phyloP scores from a whole-genome alignment of 352 stramenopile genomes.

The Elongisporangium prolatum region DNA sequence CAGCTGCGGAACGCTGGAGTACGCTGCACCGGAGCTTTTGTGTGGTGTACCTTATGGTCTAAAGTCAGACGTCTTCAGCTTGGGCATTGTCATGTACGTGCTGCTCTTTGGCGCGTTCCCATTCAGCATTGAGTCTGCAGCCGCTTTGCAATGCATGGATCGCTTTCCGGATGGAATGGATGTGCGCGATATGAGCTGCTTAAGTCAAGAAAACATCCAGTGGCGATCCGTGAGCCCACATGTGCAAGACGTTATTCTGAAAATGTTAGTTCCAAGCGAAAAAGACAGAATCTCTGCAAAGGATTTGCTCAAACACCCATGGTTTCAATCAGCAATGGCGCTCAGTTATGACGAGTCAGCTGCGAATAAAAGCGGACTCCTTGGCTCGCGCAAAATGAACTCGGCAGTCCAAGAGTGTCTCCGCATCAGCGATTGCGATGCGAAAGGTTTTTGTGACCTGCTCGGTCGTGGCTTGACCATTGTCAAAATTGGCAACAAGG shows the following conservation, averaged over 20 bases:
- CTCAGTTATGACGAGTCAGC: neutral
- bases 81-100: conserved; percentile 79
- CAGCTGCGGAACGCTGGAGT: conserved; percentile 76
- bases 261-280: conserved; percentile 48
- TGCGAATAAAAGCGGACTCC: neutral
- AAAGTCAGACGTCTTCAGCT: conserved; percentile 75
- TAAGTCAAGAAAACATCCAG: conserved; percentile 46
- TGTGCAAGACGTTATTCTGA: conserved; percentile 57
- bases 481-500: conserved; percentile 50
- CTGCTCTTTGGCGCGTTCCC: conserved; percentile 75
- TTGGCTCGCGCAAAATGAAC: conserved; percentile 3
- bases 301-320: conserved; percentile 57
- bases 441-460: conserved; percentile 61
- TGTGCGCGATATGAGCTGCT: conserved; percentile 78
- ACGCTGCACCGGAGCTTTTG: conserved; percentile 70
- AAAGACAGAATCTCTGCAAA: conserved; percentile 55
- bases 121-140: conserved; percentile 71
- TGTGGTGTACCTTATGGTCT: conserved; percentile 60
- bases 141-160: conserved; percentile 56
- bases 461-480: conserved; percentile 55
- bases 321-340: conserved; percentile 27
- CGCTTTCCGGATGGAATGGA: conserved; percentile 57
- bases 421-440: conserved; percentile 47
- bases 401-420: conserved; percentile 12
- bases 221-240: conserved; percentile 47